phyloP scores from a whole-genome alignment of 495 filamentous ascomycete species.

The Aspergillus ellipticus region DNA sequence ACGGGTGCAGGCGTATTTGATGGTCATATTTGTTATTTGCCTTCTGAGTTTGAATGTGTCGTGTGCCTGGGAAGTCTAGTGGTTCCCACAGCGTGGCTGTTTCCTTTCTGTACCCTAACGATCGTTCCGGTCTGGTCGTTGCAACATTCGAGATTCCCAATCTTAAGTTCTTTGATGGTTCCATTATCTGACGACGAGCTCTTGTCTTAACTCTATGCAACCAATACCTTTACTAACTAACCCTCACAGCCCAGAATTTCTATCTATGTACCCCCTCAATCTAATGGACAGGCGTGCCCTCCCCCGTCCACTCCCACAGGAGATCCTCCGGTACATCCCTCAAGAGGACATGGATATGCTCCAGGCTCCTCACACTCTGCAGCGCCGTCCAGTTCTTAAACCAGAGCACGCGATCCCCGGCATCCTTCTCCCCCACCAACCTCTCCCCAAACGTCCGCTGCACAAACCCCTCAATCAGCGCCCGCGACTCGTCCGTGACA shows the following conservation, averaged over 20 bases:
- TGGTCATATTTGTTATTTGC: constrained; percentile 1
- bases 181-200: background rate
- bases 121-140: background rate
- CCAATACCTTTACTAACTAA: too few relatives aligned
- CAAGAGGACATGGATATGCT: constrained; percentile 73
- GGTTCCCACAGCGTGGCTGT: background rate
- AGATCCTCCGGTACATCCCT: constrained; percentile 57
- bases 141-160: constrained; percentile 21
- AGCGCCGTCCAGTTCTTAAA: constrained; percentile 93
- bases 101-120: constrained; percentile 12
- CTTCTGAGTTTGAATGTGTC: background rate
- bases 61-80: background rate
- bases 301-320: constrained; percentile 58
- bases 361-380: constrained; percentile 79
- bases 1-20: constrained; percentile 20
- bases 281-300: constrained; percentile 8
- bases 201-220: too few relatives aligned
- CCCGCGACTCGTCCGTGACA: constrained; percentile 63
- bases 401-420: constrained; percentile 67
- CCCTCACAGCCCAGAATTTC: too few relatives aligned
- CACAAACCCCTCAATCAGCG: constrained; percentile 63
- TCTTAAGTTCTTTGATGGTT: constrained; percentile 3
- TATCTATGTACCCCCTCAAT: background rate
- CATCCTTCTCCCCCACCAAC: constrained; percentile 36
- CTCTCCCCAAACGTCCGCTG: constrained; percentile 58